Base-by-base conservation (phyloP, 768 basidiomycete genomes). In the Dioszegia aurantiaca region DNA sequence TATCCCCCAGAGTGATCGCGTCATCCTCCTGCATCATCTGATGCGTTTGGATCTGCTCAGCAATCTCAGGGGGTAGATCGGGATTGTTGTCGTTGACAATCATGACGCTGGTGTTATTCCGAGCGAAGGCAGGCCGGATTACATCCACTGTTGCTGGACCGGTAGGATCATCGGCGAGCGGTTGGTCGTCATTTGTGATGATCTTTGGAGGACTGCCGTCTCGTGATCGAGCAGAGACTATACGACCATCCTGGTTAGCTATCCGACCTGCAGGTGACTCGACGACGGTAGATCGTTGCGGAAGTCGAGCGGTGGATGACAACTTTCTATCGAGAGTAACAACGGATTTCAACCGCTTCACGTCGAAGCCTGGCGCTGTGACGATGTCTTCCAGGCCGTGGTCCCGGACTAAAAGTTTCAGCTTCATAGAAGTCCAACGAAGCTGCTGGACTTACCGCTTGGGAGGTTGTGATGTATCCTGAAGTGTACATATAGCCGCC, bases 331-430 rank as follows among this genome's bases (percentile, higher is more conserved):
- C 91, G 33, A 99, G 82, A 76, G 93, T 89, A 9, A 53, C 51
- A 40, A 90, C 89, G 10, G 89, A 88, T 78, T 90, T 92, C 84
- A 97, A 87, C 33, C 89, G 84, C 84, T 94, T 90, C 75, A 93
- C 90, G 64, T 95, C 92, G 90, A 79, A 36, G 89, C 56, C 63
- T 24, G 54, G 54, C 43, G 40, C 36, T 16, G 58, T 27, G 11
- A 24, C 36, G 11, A 59, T 40, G 30, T 65, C 64, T 33, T 65
- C 64, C 24, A 65, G 37, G 17, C 33, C 37, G 16, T 53, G 55
- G 12, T 62, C 64, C 6, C 60, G 64, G 11, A 65, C 64, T 65
- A 30, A 9, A n/a, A 14, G 56, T 14, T 6, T 61, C 54, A 61
- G 60, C 53, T 55, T 28, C 19, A 28, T 5, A 31, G 4, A 16